A percentile compares a stretch with the other conserved stretches of the same genome.
These are phyloP conservation scores for Marasmius fiardii DNA, from an alignment of 1,284 basidiomycete species.

Conservation along the genomic window DNA sequence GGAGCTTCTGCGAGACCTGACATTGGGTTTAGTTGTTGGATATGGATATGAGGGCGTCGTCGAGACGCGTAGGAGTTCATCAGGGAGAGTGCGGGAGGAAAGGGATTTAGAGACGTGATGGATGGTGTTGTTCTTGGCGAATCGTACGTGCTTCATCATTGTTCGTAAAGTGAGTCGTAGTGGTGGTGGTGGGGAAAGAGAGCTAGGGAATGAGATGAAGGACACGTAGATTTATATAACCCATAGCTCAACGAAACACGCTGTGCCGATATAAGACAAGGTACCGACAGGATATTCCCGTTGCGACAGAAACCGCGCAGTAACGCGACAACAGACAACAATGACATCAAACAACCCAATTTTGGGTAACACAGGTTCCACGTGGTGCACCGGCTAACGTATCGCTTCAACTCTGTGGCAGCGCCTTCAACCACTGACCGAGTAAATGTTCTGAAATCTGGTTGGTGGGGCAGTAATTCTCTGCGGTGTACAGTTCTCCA, in stretches of 20 bases:
- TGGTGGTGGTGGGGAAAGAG: slow-evolving; percentile 11
- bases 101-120: slow-evolving; percentile 35
- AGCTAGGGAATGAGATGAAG: slow-evolving; percentile 10
- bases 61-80: slow-evolving; percentile 36
- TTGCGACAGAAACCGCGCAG: background rate
- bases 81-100: slow-evolving; percentile 36
- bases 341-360: background rate
- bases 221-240: background rate
- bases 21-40: slow-evolving; percentile 1
- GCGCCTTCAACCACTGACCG: too few species aligned
- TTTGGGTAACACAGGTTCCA: too few species aligned
- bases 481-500: too few species aligned
- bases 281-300: background rate
- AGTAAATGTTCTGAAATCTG: too few species aligned
- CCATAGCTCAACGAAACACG: background rate
- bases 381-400: too few species aligned
- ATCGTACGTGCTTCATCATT: slow-evolving; percentile 43
- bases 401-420: too few species aligned
- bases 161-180: slow-evolving; percentile 6
- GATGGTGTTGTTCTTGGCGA: slow-evolving; percentile 39
- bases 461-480: too few species aligned
- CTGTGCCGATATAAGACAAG: background rate
- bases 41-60: background rate
- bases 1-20: background rate
- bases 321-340: background rate